Conservation (phyloP, 805 yeast species). For the Pichia manshurica region DNA sequence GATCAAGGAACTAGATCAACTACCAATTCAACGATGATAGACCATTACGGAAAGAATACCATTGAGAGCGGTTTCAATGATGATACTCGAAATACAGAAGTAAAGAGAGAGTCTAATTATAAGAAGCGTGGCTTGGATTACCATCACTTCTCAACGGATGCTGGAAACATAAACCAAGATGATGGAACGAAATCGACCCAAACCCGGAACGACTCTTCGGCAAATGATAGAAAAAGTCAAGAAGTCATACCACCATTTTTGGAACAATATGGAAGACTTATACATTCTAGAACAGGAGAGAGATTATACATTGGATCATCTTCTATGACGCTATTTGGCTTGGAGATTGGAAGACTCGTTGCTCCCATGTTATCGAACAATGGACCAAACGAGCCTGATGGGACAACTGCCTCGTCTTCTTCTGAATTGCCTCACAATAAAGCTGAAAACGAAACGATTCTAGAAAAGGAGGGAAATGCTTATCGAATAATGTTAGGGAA, state of each 20-base stretch:
- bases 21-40: neutral
- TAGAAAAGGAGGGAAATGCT: conserved; percentile 74
- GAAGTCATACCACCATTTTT: conserved; percentile 68
- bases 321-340: conserved; percentile 75
- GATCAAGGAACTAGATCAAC: neutral
- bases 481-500: conserved; percentile 64
- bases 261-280: conserved; percentile 64
- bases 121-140: too few relatives aligned
- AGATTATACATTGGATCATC: conserved; percentile 74
- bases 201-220: too few relatives aligned
- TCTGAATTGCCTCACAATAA: neutral
- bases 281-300: conserved; percentile 72
- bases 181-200: too few relatives aligned
- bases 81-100: too few relatives aligned
- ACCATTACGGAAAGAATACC: too few relatives aligned
- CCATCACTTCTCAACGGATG: too few relatives aligned
- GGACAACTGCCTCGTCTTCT: conserved; percentile 5
- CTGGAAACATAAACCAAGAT: too few relatives aligned
- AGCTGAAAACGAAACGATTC: conserved; percentile 35
- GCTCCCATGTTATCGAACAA: conserved; percentile 21
- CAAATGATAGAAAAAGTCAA: conserved; percentile 19
- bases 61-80: too few relatives aligned
- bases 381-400: conserved; percentile 14
- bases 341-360: conserved; percentile 58
- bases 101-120: too few relatives aligned